Conservation (phyloP, 805 yeast genomes). For the Zygosaccharomyces gambellarensis region DNA sequence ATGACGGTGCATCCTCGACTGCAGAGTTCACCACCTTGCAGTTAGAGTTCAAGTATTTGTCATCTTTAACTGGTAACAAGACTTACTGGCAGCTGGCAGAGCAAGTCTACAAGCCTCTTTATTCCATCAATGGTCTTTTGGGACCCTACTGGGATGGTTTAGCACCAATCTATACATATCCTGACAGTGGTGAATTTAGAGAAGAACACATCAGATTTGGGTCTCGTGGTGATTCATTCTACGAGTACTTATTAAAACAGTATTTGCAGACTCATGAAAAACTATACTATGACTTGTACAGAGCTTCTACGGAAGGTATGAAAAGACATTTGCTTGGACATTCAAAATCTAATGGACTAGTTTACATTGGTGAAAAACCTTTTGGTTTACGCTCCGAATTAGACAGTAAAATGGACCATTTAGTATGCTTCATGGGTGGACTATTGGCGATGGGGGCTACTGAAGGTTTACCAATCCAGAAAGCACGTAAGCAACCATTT, state of each 20-base stretch:
- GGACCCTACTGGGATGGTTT: slow-evolving; percentile 51
- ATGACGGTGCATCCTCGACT: slow-evolving; percentile 76
- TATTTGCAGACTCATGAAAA: slow-evolving; percentile 67
- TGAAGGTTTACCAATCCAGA: slow-evolving; percentile 51
- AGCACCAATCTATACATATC: slow-evolving; percentile 74
- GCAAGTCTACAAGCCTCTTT: slow-evolving; percentile 63
- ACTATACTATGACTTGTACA: slow-evolving; percentile 68
- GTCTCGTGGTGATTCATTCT: slow-evolving; percentile 89
- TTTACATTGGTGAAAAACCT: slow-evolving; percentile 75
- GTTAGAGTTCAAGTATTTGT: slow-evolving; percentile 77
- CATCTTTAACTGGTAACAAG: slow-evolving; percentile 73
- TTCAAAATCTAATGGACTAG: slow-evolving; percentile 57
- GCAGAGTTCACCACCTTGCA: slow-evolving; percentile 88
- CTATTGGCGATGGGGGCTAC: slow-evolving; percentile 87
- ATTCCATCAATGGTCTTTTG: slow-evolving; percentile 44
- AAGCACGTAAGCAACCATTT: slow-evolving; percentile 48
- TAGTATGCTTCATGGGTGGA: slow-evolving; percentile 90
- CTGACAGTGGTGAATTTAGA: slow-evolving; percentile 65
- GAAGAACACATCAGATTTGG: slow-evolving; percentile 73
- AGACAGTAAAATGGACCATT: slow-evolving; percentile 81
- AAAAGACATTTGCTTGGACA: slow-evolving; percentile 56
- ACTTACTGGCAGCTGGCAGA: slow-evolving; percentile 78
- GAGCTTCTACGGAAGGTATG: slow-evolving; percentile 72
- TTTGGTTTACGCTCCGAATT: slow-evolving; percentile 57
- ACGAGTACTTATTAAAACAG: slow-evolving; percentile 83